Conservation (phyloP, 1,284 basidiomycete genomes). For the Irpex rosettiformis region DNA sequence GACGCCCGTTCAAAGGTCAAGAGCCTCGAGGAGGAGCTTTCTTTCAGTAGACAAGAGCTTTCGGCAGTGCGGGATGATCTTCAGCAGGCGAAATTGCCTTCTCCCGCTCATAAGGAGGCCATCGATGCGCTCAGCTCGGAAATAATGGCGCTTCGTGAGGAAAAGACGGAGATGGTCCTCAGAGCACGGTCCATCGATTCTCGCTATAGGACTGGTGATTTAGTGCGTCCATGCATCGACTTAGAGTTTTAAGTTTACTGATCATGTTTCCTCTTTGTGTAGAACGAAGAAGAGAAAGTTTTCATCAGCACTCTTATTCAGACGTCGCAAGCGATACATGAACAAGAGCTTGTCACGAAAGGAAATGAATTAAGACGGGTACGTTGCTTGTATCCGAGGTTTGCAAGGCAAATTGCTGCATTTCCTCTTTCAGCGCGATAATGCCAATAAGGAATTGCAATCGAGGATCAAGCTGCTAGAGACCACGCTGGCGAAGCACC, state of each 20-base stretch:
- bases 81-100: constrained; percentile 18
- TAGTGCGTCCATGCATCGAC: constrained; percentile 24
- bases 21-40: constrained; percentile 15
- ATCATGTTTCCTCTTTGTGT: not conserved
- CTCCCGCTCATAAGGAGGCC: constrained; percentile 20
- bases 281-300: constrained; percentile 34
- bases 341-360: constrained; percentile 34
- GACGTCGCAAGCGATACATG: constrained; percentile 31
- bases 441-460: constrained; percentile 31
- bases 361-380: constrained; percentile 38
- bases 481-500: constrained; percentile 25
- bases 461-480: constrained; percentile 30
- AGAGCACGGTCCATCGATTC: constrained; percentile 29
- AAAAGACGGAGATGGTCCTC: constrained; percentile 22
- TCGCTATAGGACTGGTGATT: constrained; percentile 32
- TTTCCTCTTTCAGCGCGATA: constrained; percentile 29
- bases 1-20: constrained; percentile 13
- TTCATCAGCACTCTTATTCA: constrained; percentile 32
- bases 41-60: constrained; percentile 14
- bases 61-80: constrained; percentile 20
- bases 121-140: constrained; percentile 22
- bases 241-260: not conserved
- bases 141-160: constrained; percentile 25
- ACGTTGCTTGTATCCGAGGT: constrained; percentile 4
- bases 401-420: not conserved